Conservation (phyloP, 306 rosid species). For the Prunus mume region DNA sequence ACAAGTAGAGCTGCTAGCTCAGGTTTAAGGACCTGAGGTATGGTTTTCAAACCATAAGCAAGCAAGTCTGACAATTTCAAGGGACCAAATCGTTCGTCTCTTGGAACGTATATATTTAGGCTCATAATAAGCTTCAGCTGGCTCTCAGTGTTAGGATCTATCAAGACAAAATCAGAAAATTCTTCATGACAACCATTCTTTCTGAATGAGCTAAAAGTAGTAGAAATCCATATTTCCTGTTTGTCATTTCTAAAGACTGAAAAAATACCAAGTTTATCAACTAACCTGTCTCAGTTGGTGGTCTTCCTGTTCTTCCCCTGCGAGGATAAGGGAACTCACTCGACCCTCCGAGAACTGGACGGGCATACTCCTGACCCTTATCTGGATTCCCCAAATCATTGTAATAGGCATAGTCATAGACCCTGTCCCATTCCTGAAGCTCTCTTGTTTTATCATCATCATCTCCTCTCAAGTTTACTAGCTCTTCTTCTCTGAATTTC, state of each 20-base stretch:
- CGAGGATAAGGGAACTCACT: constrained; percentile 67
- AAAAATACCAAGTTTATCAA: not conserved
- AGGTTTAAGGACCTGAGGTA: constrained; percentile 57
- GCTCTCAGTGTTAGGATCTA: constrained; percentile 65
- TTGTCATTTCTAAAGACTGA: no score
- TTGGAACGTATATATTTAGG: constrained; percentile 73
- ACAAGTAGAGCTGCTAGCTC: constrained; percentile 53
- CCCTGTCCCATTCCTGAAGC: constrained; percentile 65
- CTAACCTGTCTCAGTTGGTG: constrained; percentile 47
- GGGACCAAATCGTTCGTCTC: constrained; percentile 83
- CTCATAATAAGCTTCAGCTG: constrained; percentile 44
- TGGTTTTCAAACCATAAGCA: constrained; percentile 57
- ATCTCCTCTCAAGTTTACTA: constrained; percentile 55
- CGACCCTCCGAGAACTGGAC: constrained; percentile 75
- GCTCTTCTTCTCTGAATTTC: constrained; percentile 53
- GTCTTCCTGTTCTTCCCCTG: constrained; percentile 72
- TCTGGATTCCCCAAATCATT: constrained; percentile 67
- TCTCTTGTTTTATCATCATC: constrained; percentile 42
- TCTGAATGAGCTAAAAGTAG: not conserved
- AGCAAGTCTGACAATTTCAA: constrained; percentile 80
- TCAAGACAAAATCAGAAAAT: not conserved
- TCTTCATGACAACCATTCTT: not conserved
- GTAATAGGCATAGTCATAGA: constrained; percentile 73
- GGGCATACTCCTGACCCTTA: constrained; percentile 31
- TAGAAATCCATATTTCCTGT: no score